These are phyloP conservation scores for Xylaria bambusicola DNA, from an alignment of 495 filamentous ascomycete species.

Conservation along the genomic window DNA sequence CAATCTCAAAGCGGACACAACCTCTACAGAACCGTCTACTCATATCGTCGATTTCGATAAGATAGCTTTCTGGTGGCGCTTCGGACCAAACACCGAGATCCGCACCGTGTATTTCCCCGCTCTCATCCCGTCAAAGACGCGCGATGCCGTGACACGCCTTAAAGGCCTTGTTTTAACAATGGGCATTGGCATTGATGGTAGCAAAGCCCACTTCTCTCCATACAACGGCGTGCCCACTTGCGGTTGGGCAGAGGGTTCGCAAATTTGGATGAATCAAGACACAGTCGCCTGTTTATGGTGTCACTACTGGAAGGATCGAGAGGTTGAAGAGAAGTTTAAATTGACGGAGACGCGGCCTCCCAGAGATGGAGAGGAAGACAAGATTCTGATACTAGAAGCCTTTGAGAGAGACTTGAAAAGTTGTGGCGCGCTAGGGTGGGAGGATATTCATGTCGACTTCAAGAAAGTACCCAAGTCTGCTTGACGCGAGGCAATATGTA, in stretches of 20 bases:
- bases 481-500: background rate
- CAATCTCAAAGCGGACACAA: background rate
- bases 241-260: background rate
- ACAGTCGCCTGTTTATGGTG: constrained; percentile 1
- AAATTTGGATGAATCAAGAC: background rate
- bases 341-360: constrained; percentile 6
- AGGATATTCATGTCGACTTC: constrained; percentile 16
- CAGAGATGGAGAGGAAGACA: background rate
- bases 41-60: constrained; percentile 8
- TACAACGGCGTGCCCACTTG: constrained; percentile 4
- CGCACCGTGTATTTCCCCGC: constrained; percentile 13
- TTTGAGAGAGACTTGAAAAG: background rate
- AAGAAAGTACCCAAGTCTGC: background rate
- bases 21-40: constrained; percentile 1
- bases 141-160: background rate
- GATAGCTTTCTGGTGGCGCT: constrained; percentile 14
- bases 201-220: background rate
- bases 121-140: background rate
- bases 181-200: constrained; percentile 8
- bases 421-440: constrained; percentile 6
- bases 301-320: constrained; percentile 6
- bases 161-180: constrained; percentile 5
- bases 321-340: constrained; percentile 3
- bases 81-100: background rate
- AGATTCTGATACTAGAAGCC: background rate